phyloP scores from a whole-genome alignment of 108 stramenopile species.

The Fragilariopsis cylindrus region DNA sequence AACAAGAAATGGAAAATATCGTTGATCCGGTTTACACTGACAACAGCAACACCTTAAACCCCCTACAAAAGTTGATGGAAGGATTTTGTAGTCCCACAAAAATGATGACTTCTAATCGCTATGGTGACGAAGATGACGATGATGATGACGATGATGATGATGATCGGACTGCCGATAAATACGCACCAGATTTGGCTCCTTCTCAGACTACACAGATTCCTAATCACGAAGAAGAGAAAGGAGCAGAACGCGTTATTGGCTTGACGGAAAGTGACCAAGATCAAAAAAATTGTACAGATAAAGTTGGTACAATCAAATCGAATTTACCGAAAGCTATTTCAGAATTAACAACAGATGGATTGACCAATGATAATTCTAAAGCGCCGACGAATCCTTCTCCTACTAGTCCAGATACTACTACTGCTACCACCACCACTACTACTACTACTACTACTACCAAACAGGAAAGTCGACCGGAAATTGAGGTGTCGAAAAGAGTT shows the following conservation, averaged over 20 bases:
- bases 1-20: background rate
- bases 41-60: background rate
- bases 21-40: background rate
- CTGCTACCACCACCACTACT: too few species aligned
- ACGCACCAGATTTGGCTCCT: constrained; percentile 14
- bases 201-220: background rate
- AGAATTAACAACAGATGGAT: too few species aligned
- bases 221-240: too few species aligned
- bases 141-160: too few species aligned
- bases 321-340: too few species aligned
- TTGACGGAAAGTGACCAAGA: too few species aligned
- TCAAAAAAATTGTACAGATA: too few species aligned
- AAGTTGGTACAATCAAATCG: too few species aligned
- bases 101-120: background rate
- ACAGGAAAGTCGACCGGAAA: background rate
- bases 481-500: background rate
- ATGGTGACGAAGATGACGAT: background rate
- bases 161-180: background rate
- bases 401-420: too few species aligned
- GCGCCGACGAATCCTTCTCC: too few species aligned
- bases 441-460: background rate
- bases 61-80: constrained; percentile 13
- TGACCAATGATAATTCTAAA: too few species aligned
- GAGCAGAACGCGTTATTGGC: too few species aligned
- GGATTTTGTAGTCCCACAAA: constrained; percentile 24